phyloP scores from a whole-genome alignment of 176 grass and related monocot species.

The Zoysia japonica region DNA sequence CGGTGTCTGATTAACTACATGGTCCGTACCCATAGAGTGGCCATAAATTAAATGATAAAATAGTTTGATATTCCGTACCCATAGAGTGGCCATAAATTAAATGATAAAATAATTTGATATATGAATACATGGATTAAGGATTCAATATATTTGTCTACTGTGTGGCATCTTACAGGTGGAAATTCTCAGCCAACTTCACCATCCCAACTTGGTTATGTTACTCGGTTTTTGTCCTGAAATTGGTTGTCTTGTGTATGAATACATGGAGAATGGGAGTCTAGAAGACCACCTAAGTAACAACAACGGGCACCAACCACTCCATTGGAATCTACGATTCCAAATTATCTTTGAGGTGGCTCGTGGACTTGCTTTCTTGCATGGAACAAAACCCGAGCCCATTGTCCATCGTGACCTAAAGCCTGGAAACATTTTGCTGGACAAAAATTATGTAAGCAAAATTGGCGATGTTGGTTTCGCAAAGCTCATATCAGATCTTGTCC shows the following conservation, averaged over 20 bases:
- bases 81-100: background rate
- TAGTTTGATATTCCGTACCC: background rate
- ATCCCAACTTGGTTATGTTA: conserved; percentile 76
- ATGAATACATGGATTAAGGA: background rate
- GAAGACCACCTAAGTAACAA: conserved; percentile 63
- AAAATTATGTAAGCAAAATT: conserved; percentile 76
- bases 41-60: background rate
- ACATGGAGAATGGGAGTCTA: conserved; percentile 77
- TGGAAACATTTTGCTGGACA: conserved; percentile 77
- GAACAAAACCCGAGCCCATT: conserved; percentile 69
- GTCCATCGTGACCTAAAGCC: conserved; percentile 95
- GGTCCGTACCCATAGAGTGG: background rate
- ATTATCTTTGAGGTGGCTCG: conserved; percentile 77
- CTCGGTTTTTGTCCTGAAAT: conserved; percentile 83
- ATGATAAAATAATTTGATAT: background rate
- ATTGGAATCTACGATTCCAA: conserved; percentile 73
- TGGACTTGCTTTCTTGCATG: conserved; percentile 81
- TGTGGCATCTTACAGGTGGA: conserved; percentile 63
- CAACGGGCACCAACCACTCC: conserved; percentile 47
- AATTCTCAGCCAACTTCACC: conserved; percentile 85
- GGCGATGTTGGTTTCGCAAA: conserved; percentile 88
- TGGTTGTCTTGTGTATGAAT: conserved; percentile 76
- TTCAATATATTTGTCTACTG: conserved; percentile 6
- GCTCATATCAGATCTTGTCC: conserved; percentile 68
- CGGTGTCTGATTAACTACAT: conserved; percentile 8